Percentiles rank a stretch among this genome's conserved stretches.
Conservation (phyloP, 2,329 filamentous ascomycete species). For the Chaetomium strumarium region DNA sequence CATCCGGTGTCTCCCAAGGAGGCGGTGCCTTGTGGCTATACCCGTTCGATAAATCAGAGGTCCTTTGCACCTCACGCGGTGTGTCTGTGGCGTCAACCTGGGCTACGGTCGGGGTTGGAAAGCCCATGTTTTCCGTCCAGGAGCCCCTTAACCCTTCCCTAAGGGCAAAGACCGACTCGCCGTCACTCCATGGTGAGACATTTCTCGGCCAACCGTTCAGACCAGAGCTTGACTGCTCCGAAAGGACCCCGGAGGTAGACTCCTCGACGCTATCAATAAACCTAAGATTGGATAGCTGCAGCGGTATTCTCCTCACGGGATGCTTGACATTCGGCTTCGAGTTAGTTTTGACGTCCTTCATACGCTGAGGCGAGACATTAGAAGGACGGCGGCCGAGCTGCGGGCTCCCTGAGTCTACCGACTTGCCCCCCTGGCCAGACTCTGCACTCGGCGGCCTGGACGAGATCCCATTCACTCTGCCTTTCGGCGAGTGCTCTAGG, state of each 20-base stretch:
- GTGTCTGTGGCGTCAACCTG: neutral
- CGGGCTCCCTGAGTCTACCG: neutral
- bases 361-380: neutral
- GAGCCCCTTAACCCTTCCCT: neutral
- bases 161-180: neutral
- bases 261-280: conserved; percentile 8
- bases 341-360: neutral
- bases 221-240: neutral
- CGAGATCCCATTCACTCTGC: conserved; percentile 2
- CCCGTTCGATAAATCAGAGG: neutral
- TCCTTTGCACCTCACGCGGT: neutral
- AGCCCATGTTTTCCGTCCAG: neutral
- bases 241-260: neutral
- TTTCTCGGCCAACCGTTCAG: neutral
- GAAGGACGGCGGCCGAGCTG: neutral
- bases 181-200: neutral
- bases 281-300: conserved; percentile 1
- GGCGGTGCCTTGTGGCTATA: neutral
- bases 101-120: neutral
- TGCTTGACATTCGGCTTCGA: neutral
- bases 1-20: neutral
- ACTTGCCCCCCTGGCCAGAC: neutral
- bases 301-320: conserved; percentile 6
- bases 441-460: neutral
- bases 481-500: neutral